Evolutionary conservation across 1,139 yeast species (phyloP).

Genomic region (Yamadazyma triangularis): DNA sequence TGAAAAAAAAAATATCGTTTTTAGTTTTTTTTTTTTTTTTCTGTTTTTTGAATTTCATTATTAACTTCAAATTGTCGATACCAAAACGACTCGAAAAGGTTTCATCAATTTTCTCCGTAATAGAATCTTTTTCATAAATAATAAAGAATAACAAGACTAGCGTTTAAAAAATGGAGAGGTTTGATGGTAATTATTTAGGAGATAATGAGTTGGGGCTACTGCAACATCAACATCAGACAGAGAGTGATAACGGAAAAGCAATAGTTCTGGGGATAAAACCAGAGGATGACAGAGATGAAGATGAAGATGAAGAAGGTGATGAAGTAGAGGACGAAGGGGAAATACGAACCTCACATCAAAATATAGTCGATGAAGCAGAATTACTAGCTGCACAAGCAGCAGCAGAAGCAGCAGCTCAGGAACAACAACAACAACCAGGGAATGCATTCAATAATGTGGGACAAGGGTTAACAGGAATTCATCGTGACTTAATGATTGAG

Average conservation of each 20-base stretch:
- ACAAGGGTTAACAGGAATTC: constrained; percentile 80
- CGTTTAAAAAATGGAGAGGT: constrained; percentile 9
- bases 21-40: no score
- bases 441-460: constrained; percentile 92
- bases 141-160: no score
- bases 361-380: constrained; percentile 32
- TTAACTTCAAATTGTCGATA: no score
- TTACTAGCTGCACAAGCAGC: constrained; percentile 44
- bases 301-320: constrained; percentile 2
- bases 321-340: constrained; percentile 3
- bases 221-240: constrained; percentile 1
- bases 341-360: constrained; percentile 14
- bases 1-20: no score
- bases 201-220: constrained; percentile 9
- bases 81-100: no score
- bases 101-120: no score
- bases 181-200: constrained; percentile 11
- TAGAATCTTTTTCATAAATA: no score
- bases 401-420: constrained; percentile 47
- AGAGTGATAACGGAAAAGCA: not conserved
- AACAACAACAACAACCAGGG: constrained; percentile 43
- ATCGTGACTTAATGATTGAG: constrained; percentile 85
- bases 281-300: not conserved
- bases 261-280: not conserved
- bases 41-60: no score